These are phyloP conservation scores for Ampelocalamus luodianensis DNA, from an alignment of 176 grass and related monocot genomes.

Conservation along the genomic window DNA sequence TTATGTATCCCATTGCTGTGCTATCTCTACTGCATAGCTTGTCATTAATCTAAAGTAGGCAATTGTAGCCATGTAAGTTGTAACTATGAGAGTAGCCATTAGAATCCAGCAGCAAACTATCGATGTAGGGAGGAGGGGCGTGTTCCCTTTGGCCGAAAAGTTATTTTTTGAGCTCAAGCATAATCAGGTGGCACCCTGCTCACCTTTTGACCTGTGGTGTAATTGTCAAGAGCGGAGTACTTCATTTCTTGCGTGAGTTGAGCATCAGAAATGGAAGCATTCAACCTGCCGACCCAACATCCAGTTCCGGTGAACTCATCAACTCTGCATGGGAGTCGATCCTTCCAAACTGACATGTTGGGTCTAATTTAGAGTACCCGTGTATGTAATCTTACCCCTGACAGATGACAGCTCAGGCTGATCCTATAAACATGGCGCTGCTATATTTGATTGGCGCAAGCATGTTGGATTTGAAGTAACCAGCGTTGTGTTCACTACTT, in stretches of 20 bases:
- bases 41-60: slow-evolving; percentile 33
- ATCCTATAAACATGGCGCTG: not conserved
- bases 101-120: slow-evolving; percentile 21
- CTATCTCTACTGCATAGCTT: not conserved
- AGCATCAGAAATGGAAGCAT: not conserved
- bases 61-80: slow-evolving; percentile 24
- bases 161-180: not conserved
- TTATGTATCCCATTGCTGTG: not conserved
- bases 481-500: not conserved
- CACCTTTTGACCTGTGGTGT: not conserved
- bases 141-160: not conserved
- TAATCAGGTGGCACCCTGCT: not conserved
- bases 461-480: not conserved
- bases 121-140: not conserved
- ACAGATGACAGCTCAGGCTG: not conserved
- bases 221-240: not conserved
- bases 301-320: not conserved
- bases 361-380: not conserved
- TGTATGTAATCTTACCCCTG: not conserved
- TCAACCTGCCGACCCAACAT: too few relatives aligned
- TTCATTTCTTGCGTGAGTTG: not conserved
- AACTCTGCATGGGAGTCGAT: not conserved
- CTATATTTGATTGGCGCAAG: not conserved
- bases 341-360: not conserved
- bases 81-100: not conserved